Evolutionary conservation across 83 land plant genomes (phyloP).

Genomic region (Larix sibirica): DNA sequence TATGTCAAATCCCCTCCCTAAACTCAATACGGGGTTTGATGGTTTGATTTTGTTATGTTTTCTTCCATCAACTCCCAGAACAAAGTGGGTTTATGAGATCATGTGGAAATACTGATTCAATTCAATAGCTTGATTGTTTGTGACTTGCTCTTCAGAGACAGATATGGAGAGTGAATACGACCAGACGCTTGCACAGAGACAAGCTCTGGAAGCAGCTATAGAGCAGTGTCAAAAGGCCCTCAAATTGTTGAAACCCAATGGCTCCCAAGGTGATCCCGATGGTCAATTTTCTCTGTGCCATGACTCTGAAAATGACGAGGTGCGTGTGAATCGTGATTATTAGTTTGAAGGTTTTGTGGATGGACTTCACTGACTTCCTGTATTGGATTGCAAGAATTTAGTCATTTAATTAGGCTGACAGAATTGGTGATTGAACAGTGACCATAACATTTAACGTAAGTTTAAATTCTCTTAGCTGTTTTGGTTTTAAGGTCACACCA

Average conservation of each 20-base stretch:
- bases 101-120: not conserved
- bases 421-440: no score
- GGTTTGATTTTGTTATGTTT: not conserved
- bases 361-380: no score
- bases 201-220: not conserved
- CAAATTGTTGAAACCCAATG: not conserved
- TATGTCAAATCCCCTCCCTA: not conserved
- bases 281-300: not conserved
- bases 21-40: not conserved
- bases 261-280: not conserved
- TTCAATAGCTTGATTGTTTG: not conserved
- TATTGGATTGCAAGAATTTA: no score
- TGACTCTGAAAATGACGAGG: no score
- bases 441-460: no score
- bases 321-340: no score
- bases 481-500: no score
- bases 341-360: no score
- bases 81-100: not conserved
- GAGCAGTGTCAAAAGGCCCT: not conserved
- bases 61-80: no score
- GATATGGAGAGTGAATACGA: slow-evolving; percentile 2
- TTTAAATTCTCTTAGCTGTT: no score
- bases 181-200: not conserved
- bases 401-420: no score
- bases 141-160: not conserved